Conservation (phyloP, 257 asterid species). For the Voacanga thouarsii region DNA sequence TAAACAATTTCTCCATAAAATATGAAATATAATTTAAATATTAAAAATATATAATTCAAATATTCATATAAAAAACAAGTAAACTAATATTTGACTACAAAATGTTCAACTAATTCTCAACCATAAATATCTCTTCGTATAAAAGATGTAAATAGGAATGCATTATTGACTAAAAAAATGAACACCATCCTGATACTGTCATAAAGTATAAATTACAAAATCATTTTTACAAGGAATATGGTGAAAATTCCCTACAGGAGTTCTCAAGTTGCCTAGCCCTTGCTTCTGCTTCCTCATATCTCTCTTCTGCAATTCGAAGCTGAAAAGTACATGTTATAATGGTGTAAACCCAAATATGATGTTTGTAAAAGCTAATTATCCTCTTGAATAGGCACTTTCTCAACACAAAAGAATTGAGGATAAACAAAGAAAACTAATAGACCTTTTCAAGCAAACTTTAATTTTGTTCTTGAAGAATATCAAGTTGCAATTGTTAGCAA, state of each 20-base stretch:
- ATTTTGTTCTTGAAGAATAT: slow-evolving; percentile 98
- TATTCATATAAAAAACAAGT: too few relatives aligned
- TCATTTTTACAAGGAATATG: not conserved
- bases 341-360: not conserved
- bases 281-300: slow-evolving; percentile 88
- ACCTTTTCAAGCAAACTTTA: slow-evolving; percentile 89
- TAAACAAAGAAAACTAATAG: slow-evolving; percentile 21
- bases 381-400: not conserved
- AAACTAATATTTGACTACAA: too few relatives aligned
- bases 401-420: not conserved
- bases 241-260: slow-evolving; percentile 4
- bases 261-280: slow-evolving; percentile 84
- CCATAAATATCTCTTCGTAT: too few relatives aligned
- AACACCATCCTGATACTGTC: not conserved
- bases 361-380: slow-evolving; percentile 23
- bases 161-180: not conserved
- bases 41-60: too few relatives aligned
- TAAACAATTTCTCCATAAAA: too few relatives aligned
- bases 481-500: slow-evolving; percentile 59
- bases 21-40: too few relatives aligned
- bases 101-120: too few relatives aligned
- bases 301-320: slow-evolving; percentile 90
- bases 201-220: not conserved
- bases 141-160: too few relatives aligned
- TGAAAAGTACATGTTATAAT: slow-evolving; percentile 35